Evolutionary conservation across 768 basidiomycete species (phyloP).

Genomic region (Mycena galericulata): DNA sequence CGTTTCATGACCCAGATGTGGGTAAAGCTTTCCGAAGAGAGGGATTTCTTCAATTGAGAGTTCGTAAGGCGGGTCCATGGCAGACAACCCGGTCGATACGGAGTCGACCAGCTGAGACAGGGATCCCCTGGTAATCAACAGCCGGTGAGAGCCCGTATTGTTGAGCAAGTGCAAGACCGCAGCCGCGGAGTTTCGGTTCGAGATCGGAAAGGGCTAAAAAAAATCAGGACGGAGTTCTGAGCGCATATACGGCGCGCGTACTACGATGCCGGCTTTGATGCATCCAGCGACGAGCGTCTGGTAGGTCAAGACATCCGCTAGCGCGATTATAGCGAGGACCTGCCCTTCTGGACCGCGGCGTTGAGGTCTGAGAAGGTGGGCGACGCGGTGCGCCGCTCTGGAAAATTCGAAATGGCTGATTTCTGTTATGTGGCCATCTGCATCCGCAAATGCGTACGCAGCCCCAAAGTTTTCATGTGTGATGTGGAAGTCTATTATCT

Average conservation of each 20-base stretch:
- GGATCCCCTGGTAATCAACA: constrained; percentile 19
- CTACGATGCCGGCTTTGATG: constrained; percentile 19
- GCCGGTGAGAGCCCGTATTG: constrained; percentile 39
- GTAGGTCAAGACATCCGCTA: too few relatives aligned
- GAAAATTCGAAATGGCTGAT: constrained; percentile 58
- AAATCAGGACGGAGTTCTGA: not conserved
- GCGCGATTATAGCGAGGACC: constrained; percentile 52
- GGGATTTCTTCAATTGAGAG: constrained; percentile 50
- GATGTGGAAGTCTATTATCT: constrained; percentile 19
- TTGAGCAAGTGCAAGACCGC: constrained; percentile 51
- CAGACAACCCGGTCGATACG: not conserved
- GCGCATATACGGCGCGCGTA: constrained; percentile 27
- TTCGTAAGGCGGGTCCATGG: constrained; percentile 12
- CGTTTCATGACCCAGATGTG: too few relatives aligned
- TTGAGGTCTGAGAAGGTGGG: constrained; percentile 51
- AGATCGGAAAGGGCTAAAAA: constrained; percentile 55
- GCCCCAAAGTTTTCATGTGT: not conserved
- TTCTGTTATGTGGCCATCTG: constrained; percentile 33
- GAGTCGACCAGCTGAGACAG: not conserved
- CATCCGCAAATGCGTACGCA: constrained; percentile 41
- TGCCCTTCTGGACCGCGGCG: constrained; percentile 44
- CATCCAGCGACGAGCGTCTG: too few relatives aligned
- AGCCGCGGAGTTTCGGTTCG: constrained; percentile 52
- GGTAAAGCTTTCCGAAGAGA: constrained; percentile 47
- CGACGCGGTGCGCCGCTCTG: constrained; percentile 56